Base-by-base conservation (phyloP, 331 rosid genomes). In the Erythrophleum ivorense region DNA sequence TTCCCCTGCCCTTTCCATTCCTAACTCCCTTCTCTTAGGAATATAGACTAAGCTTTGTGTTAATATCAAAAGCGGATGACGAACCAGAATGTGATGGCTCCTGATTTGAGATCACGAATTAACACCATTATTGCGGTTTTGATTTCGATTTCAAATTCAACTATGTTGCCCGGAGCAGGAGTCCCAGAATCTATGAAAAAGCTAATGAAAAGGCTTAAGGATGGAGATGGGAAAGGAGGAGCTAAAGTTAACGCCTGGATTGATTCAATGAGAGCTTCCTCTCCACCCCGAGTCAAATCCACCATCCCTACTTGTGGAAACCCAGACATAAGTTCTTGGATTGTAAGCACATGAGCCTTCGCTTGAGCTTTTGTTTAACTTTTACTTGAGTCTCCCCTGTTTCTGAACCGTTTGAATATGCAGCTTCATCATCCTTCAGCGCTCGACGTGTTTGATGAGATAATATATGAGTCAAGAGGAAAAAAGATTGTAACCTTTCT, bases 221-320 rank as follows among this genome's bases (percentile, higher is more conserved):
- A 68, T 38, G 87, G 84, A 0, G 86, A 70, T 9, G 79, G 86
- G 0, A 85, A 63, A 15, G 71, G 80, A 15, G 89, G 91, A 14
- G 81, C 84, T 38, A 85, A 88, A 76, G 90, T 90, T 84, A 82
- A 50, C 78, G 74, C 91, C 6, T 95, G 94, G 97, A 83, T 95
- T 64, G 99, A 93, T 77, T 90, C 92, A 52, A 84, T 95, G 94
- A 90, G 99, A 88, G 97, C 93, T 76, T 90, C 98, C 59, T 95
- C 99, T 59, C 99, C 99, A 1, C 81, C 94, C 4, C 88, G 95
- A 7, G 62, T 43, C 50, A 88, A 81, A 87, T 76, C 93, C 43
- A 3, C 76, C 6, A 3, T 76, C 15, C 43, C 85, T 54, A n/a
- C 83, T 31, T 53, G 91, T 9, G 89, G 86, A 71, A 84, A 77